These are phyloP conservation scores for Colletotrichum noveboracense DNA, from an alignment of 2,329 filamentous ascomycete genomes.

Conservation along the genomic window DNA sequence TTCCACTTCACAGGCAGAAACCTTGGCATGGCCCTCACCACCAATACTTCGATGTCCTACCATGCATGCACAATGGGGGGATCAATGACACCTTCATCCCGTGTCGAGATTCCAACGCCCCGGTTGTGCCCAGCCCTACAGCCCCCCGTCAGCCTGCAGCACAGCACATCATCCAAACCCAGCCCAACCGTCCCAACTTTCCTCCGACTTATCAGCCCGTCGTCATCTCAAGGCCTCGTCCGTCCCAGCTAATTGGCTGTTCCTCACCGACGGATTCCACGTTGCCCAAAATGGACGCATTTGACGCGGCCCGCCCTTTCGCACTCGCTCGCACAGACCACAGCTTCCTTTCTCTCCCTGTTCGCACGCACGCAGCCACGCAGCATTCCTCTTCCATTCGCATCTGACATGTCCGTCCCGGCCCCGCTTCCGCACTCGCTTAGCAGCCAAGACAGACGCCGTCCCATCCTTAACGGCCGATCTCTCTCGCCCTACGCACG, in stretches of 20 bases:
- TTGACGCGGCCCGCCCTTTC: not conserved
- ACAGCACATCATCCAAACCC: not conserved
- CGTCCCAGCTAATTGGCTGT: not conserved
- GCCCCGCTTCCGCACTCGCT: slow-evolving; percentile 15
- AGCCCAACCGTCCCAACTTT: not conserved
- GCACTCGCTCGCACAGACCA: slow-evolving; percentile 19
- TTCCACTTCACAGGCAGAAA: not conserved
- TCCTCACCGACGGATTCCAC: not conserved
- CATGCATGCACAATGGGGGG: not conserved
- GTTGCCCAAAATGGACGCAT: not conserved
- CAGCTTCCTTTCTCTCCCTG: not conserved
- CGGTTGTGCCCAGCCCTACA: not conserved
- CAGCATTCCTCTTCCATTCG: not conserved
- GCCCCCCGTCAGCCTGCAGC: not conserved
- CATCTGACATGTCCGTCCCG: not conserved
- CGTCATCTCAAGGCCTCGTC: not conserved
- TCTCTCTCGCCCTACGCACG: not conserved
- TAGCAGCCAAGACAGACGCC: slow-evolving; percentile 2
- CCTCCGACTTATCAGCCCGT: not conserved
- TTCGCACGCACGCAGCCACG: not conserved
- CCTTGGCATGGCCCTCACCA: not conserved
- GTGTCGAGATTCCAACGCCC: not conserved
- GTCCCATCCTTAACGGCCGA: not conserved
- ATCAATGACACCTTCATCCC: not conserved
- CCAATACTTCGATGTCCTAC: not conserved